Evolutionary conservation across 176 grass and related monocot species (phyloP).

Genomic region (Typha latifolia): DNA sequence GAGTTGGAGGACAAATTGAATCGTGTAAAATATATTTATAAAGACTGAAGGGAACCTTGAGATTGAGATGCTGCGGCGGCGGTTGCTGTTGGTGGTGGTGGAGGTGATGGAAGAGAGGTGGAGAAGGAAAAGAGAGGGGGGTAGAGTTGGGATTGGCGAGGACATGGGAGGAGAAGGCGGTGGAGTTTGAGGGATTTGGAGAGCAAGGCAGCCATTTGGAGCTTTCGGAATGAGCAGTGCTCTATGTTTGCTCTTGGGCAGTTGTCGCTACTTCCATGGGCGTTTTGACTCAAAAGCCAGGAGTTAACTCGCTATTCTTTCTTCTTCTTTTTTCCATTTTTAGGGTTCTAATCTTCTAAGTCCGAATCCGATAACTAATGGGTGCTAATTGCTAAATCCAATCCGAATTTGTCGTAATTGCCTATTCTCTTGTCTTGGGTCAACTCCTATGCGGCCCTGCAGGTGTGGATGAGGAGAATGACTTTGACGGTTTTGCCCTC

Average conservation of each 20-base stretch:
- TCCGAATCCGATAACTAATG: too few species aligned
- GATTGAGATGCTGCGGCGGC: constrained; percentile 25
- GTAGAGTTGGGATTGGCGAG: neutral
- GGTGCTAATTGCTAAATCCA: too few species aligned
- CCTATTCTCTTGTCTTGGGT: too few species aligned
- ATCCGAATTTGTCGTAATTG: too few species aligned
- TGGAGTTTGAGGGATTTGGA: neutral
- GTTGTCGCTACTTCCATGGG: neutral
- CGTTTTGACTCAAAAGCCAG: neutral
- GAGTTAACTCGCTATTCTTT: neutral
- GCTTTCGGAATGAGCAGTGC: neutral
- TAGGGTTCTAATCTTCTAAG: too few species aligned
- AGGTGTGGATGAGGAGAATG: too few species aligned
- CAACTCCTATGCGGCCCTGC: too few species aligned
- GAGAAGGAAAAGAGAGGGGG: constrained; percentile 14
- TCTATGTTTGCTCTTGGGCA: neutral
- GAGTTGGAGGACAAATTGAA: neutral
- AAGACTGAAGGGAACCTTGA: constrained; percentile 2
- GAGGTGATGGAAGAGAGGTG: constrained; percentile 15
- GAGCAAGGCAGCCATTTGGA: constrained; percentile 1
- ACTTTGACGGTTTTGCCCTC: too few species aligned
- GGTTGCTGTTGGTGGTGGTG: constrained; percentile 10
- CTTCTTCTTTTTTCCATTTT: neutral
- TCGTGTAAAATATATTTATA: neutral
- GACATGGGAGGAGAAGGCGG: neutral